Evolutionary conservation across 441 rosid species (phyloP).

Genomic region (Populus trichocarpa): DNA sequence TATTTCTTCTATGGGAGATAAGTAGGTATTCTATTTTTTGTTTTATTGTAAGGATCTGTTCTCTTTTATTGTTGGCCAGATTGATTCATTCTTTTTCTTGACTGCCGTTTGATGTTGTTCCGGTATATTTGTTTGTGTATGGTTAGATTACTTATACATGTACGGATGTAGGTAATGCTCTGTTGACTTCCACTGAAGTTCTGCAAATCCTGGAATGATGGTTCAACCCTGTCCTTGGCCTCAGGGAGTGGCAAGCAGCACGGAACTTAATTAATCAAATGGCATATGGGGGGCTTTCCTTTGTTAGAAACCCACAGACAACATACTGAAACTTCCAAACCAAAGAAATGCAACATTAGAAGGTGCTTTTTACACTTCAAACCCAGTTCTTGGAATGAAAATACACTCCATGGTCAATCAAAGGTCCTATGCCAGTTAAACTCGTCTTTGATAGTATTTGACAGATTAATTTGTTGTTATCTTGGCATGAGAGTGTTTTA

Average conservation of each 20-base stretch:
- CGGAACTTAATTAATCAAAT: too few species aligned
- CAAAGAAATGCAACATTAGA: constrained; percentile 8
- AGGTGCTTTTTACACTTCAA: neutral
- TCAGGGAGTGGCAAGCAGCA: too few species aligned
- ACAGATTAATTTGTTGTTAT: neutral
- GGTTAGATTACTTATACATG: too few species aligned
- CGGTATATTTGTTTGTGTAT: too few species aligned
- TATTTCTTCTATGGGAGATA: neutral
- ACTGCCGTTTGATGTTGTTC: neutral
- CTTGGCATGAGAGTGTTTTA: neutral
- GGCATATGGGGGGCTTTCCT: neutral
- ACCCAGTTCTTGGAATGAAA: neutral
- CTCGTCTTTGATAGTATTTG: neutral
- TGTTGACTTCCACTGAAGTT: neutral
- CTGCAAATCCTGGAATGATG: too few species aligned
- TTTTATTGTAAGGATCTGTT: neutral
- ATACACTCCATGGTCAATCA: neutral
- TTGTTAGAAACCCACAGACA: constrained; percentile 1
- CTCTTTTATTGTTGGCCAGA: neutral
- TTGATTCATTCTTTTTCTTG: neutral
- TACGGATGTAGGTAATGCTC: neutral
- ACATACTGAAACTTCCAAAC: constrained; percentile 1
- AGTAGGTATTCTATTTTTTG: neutral
- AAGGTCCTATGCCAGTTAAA: constrained; percentile 8
- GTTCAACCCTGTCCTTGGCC: too few species aligned